Conservation (phyloP, 306 rosid genomes). For the Sphenostylis stenocarpa region DNA sequence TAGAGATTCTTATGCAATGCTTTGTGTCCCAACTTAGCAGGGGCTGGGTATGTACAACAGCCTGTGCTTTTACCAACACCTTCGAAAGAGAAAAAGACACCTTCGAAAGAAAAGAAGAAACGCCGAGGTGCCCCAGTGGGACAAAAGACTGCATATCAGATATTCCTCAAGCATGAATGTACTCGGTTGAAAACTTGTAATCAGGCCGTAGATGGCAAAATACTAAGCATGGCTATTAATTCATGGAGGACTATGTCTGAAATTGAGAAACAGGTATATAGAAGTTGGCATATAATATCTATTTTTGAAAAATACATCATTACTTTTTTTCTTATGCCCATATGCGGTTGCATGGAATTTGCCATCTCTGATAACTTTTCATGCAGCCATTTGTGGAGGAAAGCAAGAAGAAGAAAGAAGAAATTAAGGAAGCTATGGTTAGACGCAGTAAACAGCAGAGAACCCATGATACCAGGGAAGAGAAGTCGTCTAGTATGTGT, state of each 20-base stretch:
- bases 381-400: constrained; percentile 44
- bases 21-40: constrained; percentile 27
- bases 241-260: constrained; percentile 42
- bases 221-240: constrained; percentile 27
- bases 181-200: constrained; percentile 33
- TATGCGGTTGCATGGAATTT: background rate
- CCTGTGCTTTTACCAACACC: constrained; percentile 9
- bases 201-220: background rate
- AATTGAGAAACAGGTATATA: constrained; percentile 41
- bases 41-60: constrained; percentile 5
- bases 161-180: constrained; percentile 49
- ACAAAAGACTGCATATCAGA: constrained; percentile 39
- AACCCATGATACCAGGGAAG: background rate
- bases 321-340: background rate
- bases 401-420: constrained; percentile 39
- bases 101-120: constrained; percentile 26
- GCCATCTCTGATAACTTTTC: background rate
- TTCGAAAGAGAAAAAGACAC: constrained; percentile 5
- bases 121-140: background rate
- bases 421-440: constrained; percentile 26
- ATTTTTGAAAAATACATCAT: background rate
- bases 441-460: background rate
- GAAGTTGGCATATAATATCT: background rate
- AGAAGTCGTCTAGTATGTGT: background rate
- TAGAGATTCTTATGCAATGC: background rate